Evolutionary conservation across 2,329 filamentous ascomycete species (phyloP).

Genomic region (Lanzia echinophila): DNA sequence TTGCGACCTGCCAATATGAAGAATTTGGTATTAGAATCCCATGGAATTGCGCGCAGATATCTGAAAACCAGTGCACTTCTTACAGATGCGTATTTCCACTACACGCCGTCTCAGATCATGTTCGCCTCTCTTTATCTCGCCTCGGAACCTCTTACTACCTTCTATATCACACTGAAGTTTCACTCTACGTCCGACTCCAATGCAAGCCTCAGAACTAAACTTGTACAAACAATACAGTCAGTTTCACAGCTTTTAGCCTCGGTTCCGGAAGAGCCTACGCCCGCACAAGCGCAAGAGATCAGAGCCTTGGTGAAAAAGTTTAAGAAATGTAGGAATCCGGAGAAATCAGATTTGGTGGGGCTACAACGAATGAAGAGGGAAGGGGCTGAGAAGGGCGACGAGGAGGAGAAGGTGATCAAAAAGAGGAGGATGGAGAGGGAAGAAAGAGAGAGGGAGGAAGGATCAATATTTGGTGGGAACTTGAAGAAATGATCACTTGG

Average conservation of each 20-base stretch:
- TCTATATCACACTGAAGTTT: constrained; percentile 28
- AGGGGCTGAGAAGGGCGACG: constrained; percentile 17
- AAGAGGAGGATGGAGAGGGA: constrained; percentile 37
- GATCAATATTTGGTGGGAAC: constrained; percentile 29
- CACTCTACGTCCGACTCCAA: constrained; percentile 11
- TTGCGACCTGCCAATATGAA: constrained; percentile 26
- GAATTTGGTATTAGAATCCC: constrained; percentile 51
- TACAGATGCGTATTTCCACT: constrained; percentile 96
- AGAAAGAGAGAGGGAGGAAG: constrained; percentile 32
- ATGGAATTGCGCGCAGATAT: constrained; percentile 64
- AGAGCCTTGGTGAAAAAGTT: constrained; percentile 61
- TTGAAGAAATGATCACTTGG: constrained; percentile 15
- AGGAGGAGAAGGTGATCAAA: constrained; percentile 28
- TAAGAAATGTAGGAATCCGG: constrained; percentile 66
- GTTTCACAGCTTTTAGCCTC: background rate
- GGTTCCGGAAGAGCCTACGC: constrained; percentile 15
- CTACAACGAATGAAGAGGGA: constrained; percentile 54
- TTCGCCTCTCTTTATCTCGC: constrained; percentile 71
- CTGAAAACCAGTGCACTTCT: constrained; percentile 75
- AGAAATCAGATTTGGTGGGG: constrained; percentile 65
- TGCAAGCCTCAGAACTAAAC: background rate
- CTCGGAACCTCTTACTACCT: constrained; percentile 51
- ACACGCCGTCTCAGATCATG: constrained; percentile 90
- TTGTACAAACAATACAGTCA: background rate
- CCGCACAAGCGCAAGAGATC: constrained; percentile 39